Evolutionary conservation across 2,329 filamentous ascomycete genomes (phyloP), one percentile per base, ranked within the genome.

Genomic region (Aureobasidium sp.): DNA sequence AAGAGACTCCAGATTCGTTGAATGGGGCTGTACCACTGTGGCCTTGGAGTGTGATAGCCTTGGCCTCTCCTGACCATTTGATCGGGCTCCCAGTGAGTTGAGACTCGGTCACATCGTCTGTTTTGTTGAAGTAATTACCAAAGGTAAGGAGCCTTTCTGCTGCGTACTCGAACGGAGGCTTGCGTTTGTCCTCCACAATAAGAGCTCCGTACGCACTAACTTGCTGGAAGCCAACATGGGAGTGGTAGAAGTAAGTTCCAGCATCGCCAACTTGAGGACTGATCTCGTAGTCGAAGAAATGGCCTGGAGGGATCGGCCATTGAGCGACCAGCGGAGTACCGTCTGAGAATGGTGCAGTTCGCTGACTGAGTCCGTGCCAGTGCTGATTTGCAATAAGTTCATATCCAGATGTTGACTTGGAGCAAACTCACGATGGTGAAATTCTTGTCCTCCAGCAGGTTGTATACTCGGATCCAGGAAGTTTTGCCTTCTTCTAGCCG

Each of bases 281-380:
- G 3, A 88, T 71, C 66, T 88, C 84, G 67, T 88, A 88, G 71
- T 88, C 85, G 69, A 88, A 88, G 71, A 81, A 88, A 61, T 82
- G 77, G 0, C 74, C 70, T 0, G 83, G 77, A 0, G 82, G 78
- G 38, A 88, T 86, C 0, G 85, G 84, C 85, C 84, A 88, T 65
- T 88, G 84, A 19, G 79, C 78, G n/a, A n/a, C n/a, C 1, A 81
- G 70, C 0, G 84, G 82, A 0, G 82, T 78, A 4, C 85, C 85
- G 64, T 88, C 85, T 1, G 84, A 82, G 70, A 86, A 88, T 0
- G 83, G 83, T 0, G 83, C 81, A 33, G 79, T 76, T 33, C 79
- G 74, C 68, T 83, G 81, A 17, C 78, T 79, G 9, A 88, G 74
- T 13, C 85, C 85, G 70, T 88, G 85, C 85, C 85, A 88, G 67